Percentiles rank a stretch among this genome's conserved stretches.
These are phyloP conservation scores for Thecaphora frezii DNA, from an alignment of 1,284 basidiomycete genomes.

Conservation along the genomic window DNA sequence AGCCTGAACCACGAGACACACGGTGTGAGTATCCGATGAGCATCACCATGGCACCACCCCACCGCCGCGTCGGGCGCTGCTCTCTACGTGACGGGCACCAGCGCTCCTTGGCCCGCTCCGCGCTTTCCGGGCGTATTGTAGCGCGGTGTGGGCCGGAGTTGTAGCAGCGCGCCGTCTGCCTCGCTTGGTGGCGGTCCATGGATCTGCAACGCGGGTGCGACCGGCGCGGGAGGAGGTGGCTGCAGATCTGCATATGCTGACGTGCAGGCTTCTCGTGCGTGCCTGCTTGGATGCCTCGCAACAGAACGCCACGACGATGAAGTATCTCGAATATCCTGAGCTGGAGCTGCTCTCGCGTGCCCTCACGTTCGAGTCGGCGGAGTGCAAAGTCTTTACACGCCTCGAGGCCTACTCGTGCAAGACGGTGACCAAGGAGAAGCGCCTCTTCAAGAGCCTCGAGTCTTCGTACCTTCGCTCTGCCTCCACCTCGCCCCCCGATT, in stretches of 20 bases:
- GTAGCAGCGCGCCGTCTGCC: too few relatives aligned
- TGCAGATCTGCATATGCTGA: neutral
- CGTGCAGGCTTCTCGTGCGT: neutral
- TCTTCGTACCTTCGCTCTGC: constrained; percentile 49
- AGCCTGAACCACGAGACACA: constrained; percentile 26
- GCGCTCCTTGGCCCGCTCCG: too few relatives aligned
- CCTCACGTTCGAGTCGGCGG: constrained; percentile 73
- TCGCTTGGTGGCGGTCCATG: too few relatives aligned
- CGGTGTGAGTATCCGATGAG: constrained; percentile 26
- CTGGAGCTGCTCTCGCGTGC: constrained; percentile 76
- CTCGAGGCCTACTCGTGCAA: constrained; percentile 98
- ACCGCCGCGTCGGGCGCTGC: too few relatives aligned
- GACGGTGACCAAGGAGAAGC: constrained; percentile 93
- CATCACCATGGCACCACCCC: too few relatives aligned
- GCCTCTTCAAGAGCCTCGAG: constrained; percentile 82
- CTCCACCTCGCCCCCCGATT: constrained; percentile 52
- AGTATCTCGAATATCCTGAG: constrained; percentile 83
- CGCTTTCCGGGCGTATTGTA: too few relatives aligned
- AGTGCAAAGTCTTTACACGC: constrained; percentile 86
- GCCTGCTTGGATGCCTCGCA: neutral
- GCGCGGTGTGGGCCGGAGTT: too few relatives aligned
- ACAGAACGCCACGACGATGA: constrained; percentile 65
- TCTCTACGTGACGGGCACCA: too few relatives aligned
- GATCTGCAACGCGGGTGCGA: too few relatives aligned
- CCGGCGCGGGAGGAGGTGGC: neutral